Conservation (phyloP, 441 rosid genomes). For the Hura crepitans region DNA sequence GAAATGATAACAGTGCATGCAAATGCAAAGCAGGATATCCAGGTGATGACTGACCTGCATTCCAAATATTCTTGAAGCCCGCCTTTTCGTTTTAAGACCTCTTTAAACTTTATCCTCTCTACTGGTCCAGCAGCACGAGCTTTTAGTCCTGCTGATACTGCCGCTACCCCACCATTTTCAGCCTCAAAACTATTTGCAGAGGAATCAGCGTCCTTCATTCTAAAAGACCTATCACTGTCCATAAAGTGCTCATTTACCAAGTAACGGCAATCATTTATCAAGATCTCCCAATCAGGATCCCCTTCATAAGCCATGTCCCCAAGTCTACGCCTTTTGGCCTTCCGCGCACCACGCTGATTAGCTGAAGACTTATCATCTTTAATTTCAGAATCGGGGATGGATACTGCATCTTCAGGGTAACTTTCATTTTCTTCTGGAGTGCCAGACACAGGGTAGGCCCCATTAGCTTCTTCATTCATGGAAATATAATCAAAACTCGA, state of each 20-base stretch:
- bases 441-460: constrained; percentile 38
- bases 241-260: constrained; percentile 49
- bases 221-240: constrained; percentile 52
- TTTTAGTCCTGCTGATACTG: constrained; percentile 85
- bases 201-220: constrained; percentile 61
- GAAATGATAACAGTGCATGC: neutral
- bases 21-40: constrained; percentile 11
- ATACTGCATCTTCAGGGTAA: constrained; percentile 50
- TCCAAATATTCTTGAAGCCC: constrained; percentile 92
- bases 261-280: constrained; percentile 59
- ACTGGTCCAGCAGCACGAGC: constrained; percentile 75
- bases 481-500: constrained; percentile 31
- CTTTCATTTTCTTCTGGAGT: constrained; percentile 59
- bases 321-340: constrained; percentile 64
- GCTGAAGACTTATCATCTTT: constrained; percentile 50
- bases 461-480: constrained; percentile 40
- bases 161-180: constrained; percentile 58
- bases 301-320: constrained; percentile 95
- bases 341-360: constrained; percentile 57
- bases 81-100: constrained; percentile 83
- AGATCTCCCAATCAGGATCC: constrained; percentile 80
- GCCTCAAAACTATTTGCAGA: constrained; percentile 43
- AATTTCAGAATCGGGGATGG: constrained; percentile 51
- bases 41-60: constrained; percentile 66
- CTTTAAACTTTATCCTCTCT: constrained; percentile 93